A percentile compares a stretch with the other conserved stretches of the same genome.
Conservation (phyloP, 2,329 filamentous ascomycete species). For the Aspergillus alliaceus region DNA sequence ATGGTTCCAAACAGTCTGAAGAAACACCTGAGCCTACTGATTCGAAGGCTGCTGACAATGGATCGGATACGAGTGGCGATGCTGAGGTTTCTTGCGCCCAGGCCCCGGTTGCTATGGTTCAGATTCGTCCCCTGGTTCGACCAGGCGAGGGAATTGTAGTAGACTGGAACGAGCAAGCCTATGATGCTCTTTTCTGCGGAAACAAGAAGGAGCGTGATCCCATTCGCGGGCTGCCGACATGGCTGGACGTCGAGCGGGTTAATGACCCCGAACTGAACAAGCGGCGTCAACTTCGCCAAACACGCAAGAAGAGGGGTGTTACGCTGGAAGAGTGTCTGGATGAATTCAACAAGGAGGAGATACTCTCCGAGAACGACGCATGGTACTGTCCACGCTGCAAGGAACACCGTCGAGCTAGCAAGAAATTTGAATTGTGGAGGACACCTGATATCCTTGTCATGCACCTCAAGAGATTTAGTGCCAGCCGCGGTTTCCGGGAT, state of each 20-base stretch:
- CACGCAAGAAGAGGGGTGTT: slow-evolving; percentile 72
- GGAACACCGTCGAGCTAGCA: slow-evolving; percentile 85
- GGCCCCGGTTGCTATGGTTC: slow-evolving; percentile 23
- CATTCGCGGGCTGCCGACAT: slow-evolving; percentile 62
- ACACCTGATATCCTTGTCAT: slow-evolving; percentile 92
- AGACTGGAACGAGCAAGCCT: slow-evolving; percentile 75
- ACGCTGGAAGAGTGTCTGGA: slow-evolving; percentile 86
- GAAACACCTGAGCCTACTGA: background rate
- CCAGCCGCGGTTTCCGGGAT: slow-evolving; percentile 75
- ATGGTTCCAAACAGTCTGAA: slow-evolving; percentile 11
- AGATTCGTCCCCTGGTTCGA: slow-evolving; percentile 67
- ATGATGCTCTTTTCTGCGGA: slow-evolving; percentile 66
- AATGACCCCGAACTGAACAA: slow-evolving; percentile 64
- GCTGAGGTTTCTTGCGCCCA: slow-evolving; percentile 9
- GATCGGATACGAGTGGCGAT: slow-evolving; percentile 21
- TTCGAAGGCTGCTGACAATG: slow-evolving; percentile 23
- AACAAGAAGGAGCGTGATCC: slow-evolving; percentile 47
- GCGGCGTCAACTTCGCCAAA: slow-evolving; percentile 62
- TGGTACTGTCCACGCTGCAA: slow-evolving; percentile 99
- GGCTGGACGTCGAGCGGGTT: slow-evolving; percentile 52
- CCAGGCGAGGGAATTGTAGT: slow-evolving; percentile 83
- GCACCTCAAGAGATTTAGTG: slow-evolving; percentile 94
- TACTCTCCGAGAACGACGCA: slow-evolving; percentile 90
- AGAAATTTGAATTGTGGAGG: slow-evolving; percentile 97
- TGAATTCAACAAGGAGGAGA: slow-evolving; percentile 91